These are phyloP conservation scores for Nemania serpens DNA, from an alignment of 2,329 filamentous ascomycete genomes.

Conservation along the genomic window DNA sequence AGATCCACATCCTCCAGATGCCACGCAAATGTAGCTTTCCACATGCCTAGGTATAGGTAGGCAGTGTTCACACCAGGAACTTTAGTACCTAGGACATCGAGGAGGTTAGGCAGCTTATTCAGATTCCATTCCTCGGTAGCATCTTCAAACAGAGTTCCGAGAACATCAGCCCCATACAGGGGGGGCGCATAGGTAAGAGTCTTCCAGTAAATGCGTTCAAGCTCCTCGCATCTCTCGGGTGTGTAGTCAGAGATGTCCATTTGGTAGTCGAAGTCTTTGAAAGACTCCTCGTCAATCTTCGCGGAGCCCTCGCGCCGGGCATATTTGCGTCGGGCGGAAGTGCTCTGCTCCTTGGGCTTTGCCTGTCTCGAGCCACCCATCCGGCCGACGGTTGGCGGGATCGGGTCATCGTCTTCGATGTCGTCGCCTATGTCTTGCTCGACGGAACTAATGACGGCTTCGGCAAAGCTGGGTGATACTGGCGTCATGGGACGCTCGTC, in stretches of 20 bases:
- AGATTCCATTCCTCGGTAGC: slow-evolving; percentile 87
- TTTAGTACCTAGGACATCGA: slow-evolving; percentile 93
- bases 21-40: slow-evolving; percentile 99
- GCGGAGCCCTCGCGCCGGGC: slow-evolving; percentile 78
- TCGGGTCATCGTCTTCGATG: slow-evolving; percentile 49
- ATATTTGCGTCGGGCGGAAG: slow-evolving; percentile 85
- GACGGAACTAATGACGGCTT: slow-evolving; percentile 52
- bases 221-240: slow-evolving; percentile 86
- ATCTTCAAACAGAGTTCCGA: slow-evolving; percentile 91
- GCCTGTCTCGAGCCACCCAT: slow-evolving; percentile 56
- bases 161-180: slow-evolving; percentile 95
- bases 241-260: slow-evolving; percentile 90
- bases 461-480: slow-evolving; percentile 55
- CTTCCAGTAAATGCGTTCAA: slow-evolving; percentile 97
- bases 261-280: slow-evolving; percentile 87
- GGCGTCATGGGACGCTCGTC: slow-evolving; percentile 64
- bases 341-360: slow-evolving; percentile 71
- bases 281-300: slow-evolving; percentile 85
- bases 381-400: slow-evolving; percentile 47
- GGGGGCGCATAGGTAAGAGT: slow-evolving; percentile 93
- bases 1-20: slow-evolving; percentile 98
- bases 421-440: slow-evolving; percentile 54
- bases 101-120: slow-evolving; percentile 87
- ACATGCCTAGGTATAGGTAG: slow-evolving; percentile 98
- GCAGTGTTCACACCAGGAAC: slow-evolving; percentile 98